Conservation (phyloP, 2,329 filamentous ascomycete species). For the Penicillium sp. region DNA sequence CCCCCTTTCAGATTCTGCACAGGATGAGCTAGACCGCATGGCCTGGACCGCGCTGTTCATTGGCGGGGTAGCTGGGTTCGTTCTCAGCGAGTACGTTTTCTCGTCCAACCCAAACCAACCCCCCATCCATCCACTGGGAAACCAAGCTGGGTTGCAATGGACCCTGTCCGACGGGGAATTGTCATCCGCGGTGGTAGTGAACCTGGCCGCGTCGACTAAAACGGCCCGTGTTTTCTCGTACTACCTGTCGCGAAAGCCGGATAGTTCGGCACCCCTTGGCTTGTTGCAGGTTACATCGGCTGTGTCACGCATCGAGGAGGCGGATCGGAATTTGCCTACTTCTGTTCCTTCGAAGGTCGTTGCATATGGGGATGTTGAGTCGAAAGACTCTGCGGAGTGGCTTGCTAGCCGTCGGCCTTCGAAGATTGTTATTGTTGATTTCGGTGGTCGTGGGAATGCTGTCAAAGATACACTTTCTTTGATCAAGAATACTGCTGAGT, state of each 20-base stretch:
- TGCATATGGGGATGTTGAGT: constrained; percentile 7
- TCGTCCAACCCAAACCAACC: constrained; percentile 21
- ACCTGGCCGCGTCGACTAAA: constrained; percentile 33
- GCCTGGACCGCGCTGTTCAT: constrained; percentile 25
- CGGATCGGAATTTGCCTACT: not conserved
- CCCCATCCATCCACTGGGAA: constrained; percentile 18
- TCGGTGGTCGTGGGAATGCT: constrained; percentile 11
- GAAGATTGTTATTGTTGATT: constrained; percentile 22
- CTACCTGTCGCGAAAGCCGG: constrained; percentile 22
- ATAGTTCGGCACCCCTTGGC: constrained; percentile 19
- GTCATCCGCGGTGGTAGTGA: constrained; percentile 34
- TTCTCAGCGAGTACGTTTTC: constrained; percentile 38
- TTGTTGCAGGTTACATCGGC: constrained; percentile 32
- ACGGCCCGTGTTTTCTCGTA: constrained; percentile 32
- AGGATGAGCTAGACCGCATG: constrained; percentile 25
- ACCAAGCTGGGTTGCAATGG: constrained; percentile 25
- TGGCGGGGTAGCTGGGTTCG: constrained; percentile 32
- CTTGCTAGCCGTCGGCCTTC: constrained; percentile 2
- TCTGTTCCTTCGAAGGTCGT: constrained; percentile 11
- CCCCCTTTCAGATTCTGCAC: not conserved
- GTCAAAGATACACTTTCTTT: constrained; percentile 4
- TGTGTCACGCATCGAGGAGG: constrained; percentile 11
- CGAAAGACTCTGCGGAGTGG: constrained; percentile 7
- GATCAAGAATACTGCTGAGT: not conserved
- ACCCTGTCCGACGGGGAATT: constrained; percentile 35